Percentiles rank a stretch among this genome's conserved stretches.
phyloP scores from a whole-genome alignment of 2,329 filamentous ascomycete species.

The Monosporascus sp. region DNA sequence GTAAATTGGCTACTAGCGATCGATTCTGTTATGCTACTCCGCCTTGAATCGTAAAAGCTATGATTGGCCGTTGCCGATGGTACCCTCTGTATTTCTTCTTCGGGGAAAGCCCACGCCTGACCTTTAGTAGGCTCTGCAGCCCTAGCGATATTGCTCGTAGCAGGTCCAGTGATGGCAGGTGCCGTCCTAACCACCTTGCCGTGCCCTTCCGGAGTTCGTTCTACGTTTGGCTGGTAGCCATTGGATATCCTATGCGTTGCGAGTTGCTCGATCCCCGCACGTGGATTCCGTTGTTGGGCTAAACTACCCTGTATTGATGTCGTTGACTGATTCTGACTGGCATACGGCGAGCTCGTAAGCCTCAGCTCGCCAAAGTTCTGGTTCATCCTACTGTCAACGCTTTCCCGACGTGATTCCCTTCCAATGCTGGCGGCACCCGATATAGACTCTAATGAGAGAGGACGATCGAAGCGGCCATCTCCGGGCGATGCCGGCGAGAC shows the following conservation, averaged over 20 bases:
- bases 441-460: constrained; percentile 36
- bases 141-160: constrained; percentile 58
- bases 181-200: constrained; percentile 58
- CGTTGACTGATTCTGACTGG: constrained; percentile 72
- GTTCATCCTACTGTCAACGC: constrained; percentile 75
- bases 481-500: constrained; percentile 54
- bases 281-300: constrained; percentile 61
- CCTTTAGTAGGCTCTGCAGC: constrained; percentile 78
- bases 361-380: constrained; percentile 65
- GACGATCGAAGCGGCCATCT: constrained; percentile 40
- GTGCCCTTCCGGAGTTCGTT: constrained; percentile 50
- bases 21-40: constrained; percentile 73
- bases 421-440: constrained; percentile 30
- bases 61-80: constrained; percentile 42
- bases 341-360: constrained; percentile 66
- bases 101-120: constrained; percentile 79
- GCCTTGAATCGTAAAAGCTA: constrained; percentile 59
- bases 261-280: constrained; percentile 45
- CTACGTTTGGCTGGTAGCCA: constrained; percentile 57
- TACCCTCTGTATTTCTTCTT: constrained; percentile 57
- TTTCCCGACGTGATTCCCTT: constrained; percentile 63
- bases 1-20: constrained; percentile 77
- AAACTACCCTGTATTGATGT: constrained; percentile 69
- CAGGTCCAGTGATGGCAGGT: constrained; percentile 70
- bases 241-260: constrained; percentile 59